phyloP scores from a whole-genome alignment of 2,329 filamentous ascomycete species.

The Lasiodiplodia sp. region DNA sequence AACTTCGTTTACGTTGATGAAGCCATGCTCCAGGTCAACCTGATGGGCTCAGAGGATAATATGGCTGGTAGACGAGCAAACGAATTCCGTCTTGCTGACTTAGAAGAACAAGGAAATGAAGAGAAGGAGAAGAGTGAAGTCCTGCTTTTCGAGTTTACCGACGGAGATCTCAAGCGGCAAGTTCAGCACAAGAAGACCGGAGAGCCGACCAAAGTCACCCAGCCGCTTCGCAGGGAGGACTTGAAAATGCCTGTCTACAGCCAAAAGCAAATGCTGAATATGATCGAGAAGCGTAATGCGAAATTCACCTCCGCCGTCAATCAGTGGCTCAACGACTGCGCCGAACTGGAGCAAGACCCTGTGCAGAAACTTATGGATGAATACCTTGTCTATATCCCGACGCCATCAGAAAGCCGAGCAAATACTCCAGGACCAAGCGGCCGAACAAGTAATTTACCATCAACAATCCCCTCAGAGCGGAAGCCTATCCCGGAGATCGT shows the following conservation, averaged over 20 bases:
- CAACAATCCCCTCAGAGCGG: slow-evolving; percentile 79
- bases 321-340: slow-evolving; percentile 77
- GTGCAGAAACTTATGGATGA: slow-evolving; percentile 68
- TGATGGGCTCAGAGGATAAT: slow-evolving; percentile 72
- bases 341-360: slow-evolving; percentile 70
- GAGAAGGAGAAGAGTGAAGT: slow-evolving; percentile 67
- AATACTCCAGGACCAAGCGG: slow-evolving; percentile 51
- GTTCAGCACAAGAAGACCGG: slow-evolving; percentile 76
- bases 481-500: slow-evolving; percentile 85
- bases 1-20: slow-evolving; percentile 89
- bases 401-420: slow-evolving; percentile 57
- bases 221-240: slow-evolving; percentile 76
- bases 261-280: slow-evolving; percentile 85
- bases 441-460: slow-evolving; percentile 58
- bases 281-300: slow-evolving; percentile 88
- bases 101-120: slow-evolving; percentile 44
- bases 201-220: slow-evolving; percentile 71
- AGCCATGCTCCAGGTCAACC: slow-evolving; percentile 79
- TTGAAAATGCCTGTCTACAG: slow-evolving; percentile 92
- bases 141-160: slow-evolving; percentile 89
- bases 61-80: slow-evolving; percentile 65
- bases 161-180: slow-evolving; percentile 87
- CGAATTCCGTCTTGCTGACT: slow-evolving; percentile 42
- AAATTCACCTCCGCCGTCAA: slow-evolving; percentile 83
- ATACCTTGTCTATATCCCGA: slow-evolving; percentile 68